phyloP scores from a whole-genome alignment of 1,284 basidiomycete genomes.

The Heimioporus punctisporus region DNA sequence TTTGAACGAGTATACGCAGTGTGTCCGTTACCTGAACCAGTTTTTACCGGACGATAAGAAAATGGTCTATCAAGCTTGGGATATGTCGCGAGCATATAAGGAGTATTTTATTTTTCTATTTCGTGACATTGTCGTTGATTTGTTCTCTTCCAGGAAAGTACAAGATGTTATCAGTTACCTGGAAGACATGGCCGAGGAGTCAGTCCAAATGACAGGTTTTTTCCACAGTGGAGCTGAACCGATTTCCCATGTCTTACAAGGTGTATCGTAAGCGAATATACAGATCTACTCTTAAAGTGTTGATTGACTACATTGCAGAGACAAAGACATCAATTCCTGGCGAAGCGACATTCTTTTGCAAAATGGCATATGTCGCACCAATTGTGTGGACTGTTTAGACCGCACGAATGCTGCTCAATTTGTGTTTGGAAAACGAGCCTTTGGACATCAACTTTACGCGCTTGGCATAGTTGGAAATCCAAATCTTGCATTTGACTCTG shows the following conservation, averaged over 20 bases:
- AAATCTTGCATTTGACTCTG: conserved; percentile 90
- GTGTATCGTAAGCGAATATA: conserved; percentile 44
- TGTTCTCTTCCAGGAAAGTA: conserved; percentile 66
- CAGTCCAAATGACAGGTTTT: conserved; percentile 90
- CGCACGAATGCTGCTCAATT: conserved; percentile 98
- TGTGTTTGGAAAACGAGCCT: conserved; percentile 94
- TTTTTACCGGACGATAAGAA: conserved; percentile 88
- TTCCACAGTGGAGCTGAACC: conserved; percentile 91
- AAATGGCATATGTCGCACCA: conserved; percentile 89
- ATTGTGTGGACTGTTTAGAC: conserved; percentile 97
- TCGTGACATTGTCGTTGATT: neutral
- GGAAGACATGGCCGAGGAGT: conserved; percentile 96
- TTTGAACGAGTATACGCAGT: conserved; percentile 90
- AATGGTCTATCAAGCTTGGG: conserved; percentile 95
- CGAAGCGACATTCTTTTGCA: conserved; percentile 81
- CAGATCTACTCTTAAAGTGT: too few relatives aligned
- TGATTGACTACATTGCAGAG: too few relatives aligned
- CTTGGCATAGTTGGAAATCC: conserved; percentile 88
- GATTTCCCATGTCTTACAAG: conserved; percentile 64
- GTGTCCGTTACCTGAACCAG: conserved; percentile 94
- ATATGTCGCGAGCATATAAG: conserved; percentile 94
- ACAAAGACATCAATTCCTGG: conserved; percentile 38
- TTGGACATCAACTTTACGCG: conserved; percentile 96
- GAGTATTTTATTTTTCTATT: conserved; percentile 55
- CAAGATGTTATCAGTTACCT: conserved; percentile 97